These are phyloP conservation scores for Yarrowia hollandica DNA, from an alignment of 805 yeast genomes.

Conservation along the genomic window DNA sequence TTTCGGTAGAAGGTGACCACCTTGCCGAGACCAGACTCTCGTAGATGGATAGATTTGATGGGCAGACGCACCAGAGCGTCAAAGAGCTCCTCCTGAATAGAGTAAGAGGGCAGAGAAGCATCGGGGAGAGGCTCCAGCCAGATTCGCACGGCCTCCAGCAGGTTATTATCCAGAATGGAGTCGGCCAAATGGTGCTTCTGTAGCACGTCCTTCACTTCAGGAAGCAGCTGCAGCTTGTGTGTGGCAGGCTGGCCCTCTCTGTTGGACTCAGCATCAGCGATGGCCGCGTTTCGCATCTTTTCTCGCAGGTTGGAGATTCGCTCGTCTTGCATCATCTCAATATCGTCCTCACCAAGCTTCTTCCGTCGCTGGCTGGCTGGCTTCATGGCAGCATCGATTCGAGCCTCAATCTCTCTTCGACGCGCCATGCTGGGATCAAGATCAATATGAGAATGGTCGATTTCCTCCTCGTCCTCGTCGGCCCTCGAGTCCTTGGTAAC, in stretches of 20 bases:
- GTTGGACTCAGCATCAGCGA: slow-evolving; percentile 53
- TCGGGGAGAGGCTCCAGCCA: slow-evolving; percentile 99
- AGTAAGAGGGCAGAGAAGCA: slow-evolving; percentile 96
- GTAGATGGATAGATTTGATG: slow-evolving; percentile 90
- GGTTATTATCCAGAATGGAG: slow-evolving; percentile 88
- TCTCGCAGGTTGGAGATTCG: slow-evolving; percentile 76
- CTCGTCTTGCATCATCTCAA: slow-evolving; percentile 95
- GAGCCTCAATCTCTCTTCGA: slow-evolving; percentile 78
- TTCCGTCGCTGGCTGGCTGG: slow-evolving; percentile 54
- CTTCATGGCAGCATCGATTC: slow-evolving; percentile 74
- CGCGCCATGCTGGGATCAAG: slow-evolving; percentile 47
- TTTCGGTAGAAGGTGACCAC: slow-evolving; percentile 91
- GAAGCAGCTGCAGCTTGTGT: slow-evolving; percentile 74
- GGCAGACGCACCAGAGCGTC: slow-evolving; percentile 74
- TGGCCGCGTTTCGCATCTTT: slow-evolving; percentile 77
- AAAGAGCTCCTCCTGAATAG: slow-evolving; percentile 86
- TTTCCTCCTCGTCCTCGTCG: slow-evolving; percentile 34
- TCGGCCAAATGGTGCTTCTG: slow-evolving; percentile 85
- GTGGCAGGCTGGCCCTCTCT: slow-evolving; percentile 68
- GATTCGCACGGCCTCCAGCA: slow-evolving; percentile 87
- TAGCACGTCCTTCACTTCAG: slow-evolving; percentile 72
- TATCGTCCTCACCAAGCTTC: slow-evolving; percentile 83
- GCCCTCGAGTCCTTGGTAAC: slow-evolving; percentile 32
- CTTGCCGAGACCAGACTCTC: slow-evolving; percentile 93
- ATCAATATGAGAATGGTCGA: slow-evolving; percentile 36